Evolutionary conservation across 73 alveolate genomes (phyloP), one percentile per base, ranked within the genome.

Genomic region (Paramecium octaurelia): DNA sequence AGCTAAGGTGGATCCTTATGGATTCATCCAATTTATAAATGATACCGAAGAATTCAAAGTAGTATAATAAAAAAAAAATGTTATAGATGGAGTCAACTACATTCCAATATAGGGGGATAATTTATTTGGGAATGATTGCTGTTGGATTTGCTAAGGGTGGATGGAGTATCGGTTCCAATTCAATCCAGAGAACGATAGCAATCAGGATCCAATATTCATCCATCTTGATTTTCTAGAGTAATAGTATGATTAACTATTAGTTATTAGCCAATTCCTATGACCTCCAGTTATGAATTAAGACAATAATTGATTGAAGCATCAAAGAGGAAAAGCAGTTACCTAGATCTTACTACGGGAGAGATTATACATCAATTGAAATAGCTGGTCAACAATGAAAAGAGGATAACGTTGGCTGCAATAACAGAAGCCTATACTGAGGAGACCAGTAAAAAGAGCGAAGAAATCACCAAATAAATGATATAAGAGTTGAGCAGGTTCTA

Each of bases 141-240:
- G 91, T 48, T 80, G 91, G 91, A 80, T 80, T 80, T 80, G 91
- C 16, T 80, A 80, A 80, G 91, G 91, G 7, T 80, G 91, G 91
- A 80, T 46, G 73, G 91, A 80, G 18, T 24, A 80, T 80, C 14
- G 91, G 44, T 80, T 80, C 12, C 12, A 31, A 23, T 80, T 6
- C 48, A 24, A 24, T 23, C 91, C 91, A 24, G 76, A 40, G 10
- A 44, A 40, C 14, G 70, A 80, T 23, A 80, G n/a, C 18, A 27
- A 42, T 42, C 24, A 80, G 9, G 75, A 31, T 44, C 70, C 91
- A 24, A 80, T 80, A 1, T 80, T 80, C 12, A 20, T 80, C 3
- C 91, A 80, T 46, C 57, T 80, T 21, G 91, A 80, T 80, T 80
- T 80, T 42, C 24, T 80, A 64, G 84, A 64, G 84, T 64, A 64